A percentile compares a stretch with the other conserved stretches of the same genome.
phyloP scores from a whole-genome alignment of 371 early-diverging fungal genomes.

The Capniomyces stellatus region DNA sequence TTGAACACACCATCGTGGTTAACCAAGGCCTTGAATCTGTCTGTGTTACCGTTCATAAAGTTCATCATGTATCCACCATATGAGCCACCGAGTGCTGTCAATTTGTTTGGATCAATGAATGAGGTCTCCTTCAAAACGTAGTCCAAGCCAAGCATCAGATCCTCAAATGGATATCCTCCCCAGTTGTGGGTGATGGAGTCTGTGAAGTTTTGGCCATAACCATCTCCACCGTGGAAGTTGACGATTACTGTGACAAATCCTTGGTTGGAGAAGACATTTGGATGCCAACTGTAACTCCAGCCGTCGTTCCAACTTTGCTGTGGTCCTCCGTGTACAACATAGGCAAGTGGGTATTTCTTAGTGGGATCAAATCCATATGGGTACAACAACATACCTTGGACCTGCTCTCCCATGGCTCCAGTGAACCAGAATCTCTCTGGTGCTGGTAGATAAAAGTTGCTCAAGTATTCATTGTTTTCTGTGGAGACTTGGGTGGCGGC shows the following conservation, averaged over 20 bases:
- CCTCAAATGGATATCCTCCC: conserved; percentile 57
- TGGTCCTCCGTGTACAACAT: conserved; percentile 64
- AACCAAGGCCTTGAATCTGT: conserved; percentile 51
- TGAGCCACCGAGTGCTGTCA: conserved; percentile 54
- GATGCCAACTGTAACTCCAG: conserved; percentile 45
- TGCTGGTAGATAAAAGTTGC: conserved; percentile 20
- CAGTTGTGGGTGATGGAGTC: conserved; percentile 48
- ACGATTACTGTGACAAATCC: conserved; percentile 50
- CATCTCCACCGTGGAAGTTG: conserved; percentile 63
- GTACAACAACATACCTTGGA: conserved; percentile 54
- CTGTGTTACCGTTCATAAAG: conserved; percentile 46
- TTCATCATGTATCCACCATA: conserved; percentile 76
- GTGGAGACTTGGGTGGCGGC: conserved; percentile 15
- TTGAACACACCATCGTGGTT: conserved; percentile 69
- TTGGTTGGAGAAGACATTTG: conserved; percentile 41
- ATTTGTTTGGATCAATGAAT: conserved; percentile 29
- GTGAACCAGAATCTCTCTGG: conserved; percentile 48
- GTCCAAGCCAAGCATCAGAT: conserved; percentile 45
- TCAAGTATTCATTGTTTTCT: conserved; percentile 25
- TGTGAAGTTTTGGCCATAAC: conserved; percentile 56
- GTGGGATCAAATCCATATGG: conserved; percentile 36
- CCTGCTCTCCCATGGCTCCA: conserved; percentile 40
- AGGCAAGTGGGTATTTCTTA: conserved; percentile 41
- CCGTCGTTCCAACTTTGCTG: conserved; percentile 41
- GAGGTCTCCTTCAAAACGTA: conserved; percentile 33